Percentiles rank a stretch among this genome's conserved stretches.
phyloP scores from a whole-genome alignment of 768 basidiomycete genomes.

The Tulasnella sp. region DNA sequence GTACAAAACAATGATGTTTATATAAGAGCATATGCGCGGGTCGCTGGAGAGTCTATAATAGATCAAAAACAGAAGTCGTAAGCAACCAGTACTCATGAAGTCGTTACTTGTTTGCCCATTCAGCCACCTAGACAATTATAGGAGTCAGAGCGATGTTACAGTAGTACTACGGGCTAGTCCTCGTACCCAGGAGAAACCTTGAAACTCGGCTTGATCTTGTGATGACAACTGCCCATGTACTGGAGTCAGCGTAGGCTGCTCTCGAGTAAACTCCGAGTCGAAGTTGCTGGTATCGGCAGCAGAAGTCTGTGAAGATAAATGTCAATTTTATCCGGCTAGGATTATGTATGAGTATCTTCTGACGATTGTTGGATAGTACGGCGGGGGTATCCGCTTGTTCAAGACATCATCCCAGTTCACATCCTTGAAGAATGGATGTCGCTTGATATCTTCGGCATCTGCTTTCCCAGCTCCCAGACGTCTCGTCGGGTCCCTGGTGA shows the following conservation, averaged over 20 bases:
- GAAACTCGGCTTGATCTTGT: slow-evolving; percentile 90
- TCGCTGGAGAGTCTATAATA: slow-evolving; percentile 9
- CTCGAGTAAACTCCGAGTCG: slow-evolving; percentile 92
- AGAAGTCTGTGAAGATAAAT: slow-evolving; percentile 20
- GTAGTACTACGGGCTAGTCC: neutral
- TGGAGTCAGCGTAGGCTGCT: slow-evolving; percentile 94
- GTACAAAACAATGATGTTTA: too few relatives aligned
- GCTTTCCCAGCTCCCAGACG: slow-evolving; percentile 85
- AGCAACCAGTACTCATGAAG: too few relatives aligned
- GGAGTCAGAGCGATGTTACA: neutral
- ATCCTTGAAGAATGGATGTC: slow-evolving; percentile 97
- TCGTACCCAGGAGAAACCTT: slow-evolving; percentile 88
- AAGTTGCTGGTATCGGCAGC: slow-evolving; percentile 51
- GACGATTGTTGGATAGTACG: slow-evolving; percentile 95
- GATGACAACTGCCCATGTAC: slow-evolving; percentile 88
- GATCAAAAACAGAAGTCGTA: neutral
- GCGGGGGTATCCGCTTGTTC: slow-evolving; percentile 91
- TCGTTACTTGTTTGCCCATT: slow-evolving; percentile 27
- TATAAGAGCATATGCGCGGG: too few relatives aligned
- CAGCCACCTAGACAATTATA: neutral
- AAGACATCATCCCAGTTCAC: slow-evolving; percentile 95
- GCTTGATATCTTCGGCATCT: slow-evolving; percentile 95
- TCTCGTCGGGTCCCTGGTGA: slow-evolving; percentile 83
- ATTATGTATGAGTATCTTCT: slow-evolving; percentile 27
- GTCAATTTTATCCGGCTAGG: slow-evolving; percentile 12